Evolutionary conservation across 179 eudicot species (phyloP), one percentile per base, ranked within the genome.

Genomic region (Amaranthus tricolor): DNA sequence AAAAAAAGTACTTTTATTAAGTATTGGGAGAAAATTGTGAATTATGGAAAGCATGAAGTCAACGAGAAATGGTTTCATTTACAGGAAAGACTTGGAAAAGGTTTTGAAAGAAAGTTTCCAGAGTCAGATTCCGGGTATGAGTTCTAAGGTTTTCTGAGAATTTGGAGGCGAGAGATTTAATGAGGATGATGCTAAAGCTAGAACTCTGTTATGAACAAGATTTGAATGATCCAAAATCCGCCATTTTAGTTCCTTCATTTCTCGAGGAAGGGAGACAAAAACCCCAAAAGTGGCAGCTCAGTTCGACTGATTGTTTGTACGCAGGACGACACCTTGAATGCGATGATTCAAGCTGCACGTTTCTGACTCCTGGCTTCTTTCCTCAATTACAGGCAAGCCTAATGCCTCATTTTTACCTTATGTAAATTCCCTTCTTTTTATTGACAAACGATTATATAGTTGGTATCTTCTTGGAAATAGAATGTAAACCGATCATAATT

Each of bases 281-380:
- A 79, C 83, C 86, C 45, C 97, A 84, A 72, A 95, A 84, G 73
- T 95, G 99, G 99, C 89, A 82, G 79, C 76, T 85, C 51, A 82
- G 77, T 75, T 78, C 88, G 59, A 76, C 86, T 51, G 92, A 89
- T 19, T 84, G 88, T 61, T 81, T 86, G 56, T 93, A 85, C 69
- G 82, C 87, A 68, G 99, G 99, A 74, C 79, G 98, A 62, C 99
- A 89, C 81, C 86, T 95, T 16, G 88, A 93, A 72, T 95, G 96
- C 61, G 91, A 93, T 83, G 97, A 93, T 78, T 92, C 97, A 56
- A 86, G 96, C 84, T 96, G 82, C 85, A 81, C 83, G 88, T 87
- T 90, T 55, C 86, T 93, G 60, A 88, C 92, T 53, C 95, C 93
- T n/a, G 89, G 88, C 62, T 93, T 93, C 87, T 95, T 95, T 75